Base-by-base conservation (phyloP, 2,329 filamentous ascomycete genomes). In the Colletotrichum tabaci region DNA sequence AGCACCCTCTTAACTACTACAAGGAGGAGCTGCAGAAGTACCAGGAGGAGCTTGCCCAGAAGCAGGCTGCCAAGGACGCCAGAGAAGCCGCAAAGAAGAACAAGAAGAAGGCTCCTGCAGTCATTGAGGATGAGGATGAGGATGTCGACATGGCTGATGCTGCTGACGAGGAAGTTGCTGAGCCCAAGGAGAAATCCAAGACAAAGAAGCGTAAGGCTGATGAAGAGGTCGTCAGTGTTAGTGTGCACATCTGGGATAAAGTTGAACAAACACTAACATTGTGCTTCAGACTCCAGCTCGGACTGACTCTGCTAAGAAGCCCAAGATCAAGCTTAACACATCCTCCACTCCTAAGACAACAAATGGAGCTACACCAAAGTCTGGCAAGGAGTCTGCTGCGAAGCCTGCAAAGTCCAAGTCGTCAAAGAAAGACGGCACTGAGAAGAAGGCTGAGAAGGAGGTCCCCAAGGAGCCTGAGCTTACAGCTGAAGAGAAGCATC, bases 201-300 rank as follows among this genome's bases (percentile, higher is more conserved):
- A 77, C 82, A 8, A 85, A 85, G 89, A 98, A 98, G 88, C 92
- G 95, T 77, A 97, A 98, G 90, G 95, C 95, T 76, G 93, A 90
- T 16, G 94, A 97, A 67, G 90, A 90, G n/a, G 87, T 87, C 30
- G 92, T 56, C 8, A 92, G 83, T 71, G 83, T 85, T 75, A 79
- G 80, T 74, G 16, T 44, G n/a, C 52, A 15, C 21, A 15, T 16
- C n/a, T 7, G 46, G 1, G 10, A 42, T 38, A 30, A 38, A 8
- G 13, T 53, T 35, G 8, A 12, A 23, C 26, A 26, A 26, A 10
- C 15, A 44, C 69, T 73, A 15, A 67, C 49, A 26, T 26, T 4
- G 0, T 15, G 13, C 6, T 16, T 10, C 74, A 90, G 87, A 87
- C 86, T 23, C 87, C 87, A n/a, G 86, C 89, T 77, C 85, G 88